Percentiles rank a stretch among this genome's conserved stretches.
Evolutionary conservation across 169 alveolate species (phyloP).

Genomic region (Miamiensis avidus): DNA sequence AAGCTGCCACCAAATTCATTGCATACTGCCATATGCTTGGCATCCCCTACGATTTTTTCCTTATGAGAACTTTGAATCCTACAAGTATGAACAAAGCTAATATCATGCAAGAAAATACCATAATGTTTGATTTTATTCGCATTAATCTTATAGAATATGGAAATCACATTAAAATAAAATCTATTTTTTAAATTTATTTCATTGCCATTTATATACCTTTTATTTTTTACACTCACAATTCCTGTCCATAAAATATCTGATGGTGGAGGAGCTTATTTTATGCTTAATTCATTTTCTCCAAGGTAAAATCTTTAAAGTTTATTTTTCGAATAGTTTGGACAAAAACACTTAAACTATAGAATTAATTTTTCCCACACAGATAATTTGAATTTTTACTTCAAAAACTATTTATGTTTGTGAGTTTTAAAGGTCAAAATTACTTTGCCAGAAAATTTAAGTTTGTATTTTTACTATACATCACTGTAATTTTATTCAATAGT

Average conservation of each 20-base stretch:
- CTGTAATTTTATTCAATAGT: background rate
- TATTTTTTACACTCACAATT: background rate
- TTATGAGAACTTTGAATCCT: too few relatives aligned
- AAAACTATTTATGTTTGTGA: background rate
- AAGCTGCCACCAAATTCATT: background rate
- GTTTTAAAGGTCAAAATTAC: background rate
- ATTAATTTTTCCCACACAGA: background rate
- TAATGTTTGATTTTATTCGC: background rate
- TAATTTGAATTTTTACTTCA: too few relatives aligned
- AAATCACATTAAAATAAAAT: too few relatives aligned
- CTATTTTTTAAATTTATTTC: too few relatives aligned
- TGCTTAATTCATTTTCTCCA: background rate
- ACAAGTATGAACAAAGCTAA: background rate
- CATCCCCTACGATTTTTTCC: background rate
- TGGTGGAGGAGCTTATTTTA: background rate
- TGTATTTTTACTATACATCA: background rate
- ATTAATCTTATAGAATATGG: too few relatives aligned
- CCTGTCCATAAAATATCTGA: background rate
- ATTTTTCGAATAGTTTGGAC: background rate
- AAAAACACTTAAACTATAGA: background rate
- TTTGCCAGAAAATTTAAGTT: background rate
- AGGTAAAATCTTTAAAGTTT: background rate
- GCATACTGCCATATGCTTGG: background rate
- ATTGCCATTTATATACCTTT: too few relatives aligned
- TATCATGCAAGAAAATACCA: background rate